Conservation (phyloP, 169 alveolate species). For the Cryptosporidium xiaoi region DNA sequence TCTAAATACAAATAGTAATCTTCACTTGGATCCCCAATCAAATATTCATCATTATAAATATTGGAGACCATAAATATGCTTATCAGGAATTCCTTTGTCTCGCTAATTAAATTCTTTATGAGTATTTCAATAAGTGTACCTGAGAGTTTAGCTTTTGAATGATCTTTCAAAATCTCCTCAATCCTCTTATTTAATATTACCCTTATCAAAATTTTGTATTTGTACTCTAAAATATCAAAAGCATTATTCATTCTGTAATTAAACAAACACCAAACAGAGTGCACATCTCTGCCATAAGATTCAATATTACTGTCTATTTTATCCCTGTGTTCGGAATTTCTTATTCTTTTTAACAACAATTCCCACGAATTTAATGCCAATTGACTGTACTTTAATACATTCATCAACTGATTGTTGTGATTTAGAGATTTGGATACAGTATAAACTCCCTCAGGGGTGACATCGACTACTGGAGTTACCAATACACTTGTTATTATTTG, state of each 20-base stretch:
- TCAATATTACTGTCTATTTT: slow-evolving; percentile 1
- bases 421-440: slow-evolving; percentile 22
- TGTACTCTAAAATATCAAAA: slow-evolving; percentile 27
- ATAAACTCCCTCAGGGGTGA: slow-evolving; percentile 48
- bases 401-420: slow-evolving; percentile 42
- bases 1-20: slow-evolving; percentile 41
- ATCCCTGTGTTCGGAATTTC: slow-evolving; percentile 20
- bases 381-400: slow-evolving; percentile 43
- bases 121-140: slow-evolving; percentile 26
- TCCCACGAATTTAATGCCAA: slow-evolving; percentile 49
- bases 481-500: slow-evolving; percentile 61
- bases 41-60: slow-evolving; percentile 17
- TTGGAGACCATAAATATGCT: slow-evolving; percentile 23
- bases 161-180: not conserved
- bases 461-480: slow-evolving; percentile 37
- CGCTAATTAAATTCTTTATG: slow-evolving; percentile 16
- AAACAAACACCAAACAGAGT: slow-evolving; percentile 39
- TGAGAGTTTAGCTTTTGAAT: slow-evolving; percentile 15
- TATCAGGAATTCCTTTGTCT: slow-evolving; percentile 50
- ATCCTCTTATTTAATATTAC: slow-evolving; percentile 9
- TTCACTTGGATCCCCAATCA: slow-evolving; percentile 14
- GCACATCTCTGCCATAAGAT: slow-evolving; percentile 35
- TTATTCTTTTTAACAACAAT: slow-evolving; percentile 37
- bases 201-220: slow-evolving; percentile 45
- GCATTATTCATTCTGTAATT: slow-evolving; percentile 1